phyloP scores from a whole-genome alignment of 805 yeast species.

The Phaffomyces thermotolerans region DNA sequence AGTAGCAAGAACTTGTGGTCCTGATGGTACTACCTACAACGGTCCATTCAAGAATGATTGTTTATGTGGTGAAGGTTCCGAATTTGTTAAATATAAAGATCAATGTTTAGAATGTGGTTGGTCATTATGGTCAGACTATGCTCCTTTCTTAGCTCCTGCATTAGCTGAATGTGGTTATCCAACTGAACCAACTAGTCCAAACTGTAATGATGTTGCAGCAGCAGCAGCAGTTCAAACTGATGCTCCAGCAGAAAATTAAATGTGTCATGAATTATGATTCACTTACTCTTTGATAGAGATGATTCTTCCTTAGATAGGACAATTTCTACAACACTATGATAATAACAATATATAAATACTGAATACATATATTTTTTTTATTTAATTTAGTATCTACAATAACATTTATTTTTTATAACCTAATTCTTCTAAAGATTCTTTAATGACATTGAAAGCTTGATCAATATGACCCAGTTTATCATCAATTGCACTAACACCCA shows the following conservation, averaged over 20 bases:
- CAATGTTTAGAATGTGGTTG: conserved; percentile 9
- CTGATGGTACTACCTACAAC: not conserved
- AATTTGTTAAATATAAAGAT: not conserved
- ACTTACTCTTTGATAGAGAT: no score
- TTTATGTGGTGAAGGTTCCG: conserved; percentile 5
- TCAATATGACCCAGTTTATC: conserved; percentile 48
- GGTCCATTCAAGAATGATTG: conserved; percentile 7
- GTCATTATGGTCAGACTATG: conserved; percentile 7
- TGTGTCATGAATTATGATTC: no score
- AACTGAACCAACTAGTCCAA: conserved; percentile 7
- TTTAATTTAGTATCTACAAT: no score
- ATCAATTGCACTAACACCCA: conserved; percentile 77
- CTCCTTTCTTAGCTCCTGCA: conserved; percentile 1
- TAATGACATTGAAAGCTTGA: conserved; percentile 39
- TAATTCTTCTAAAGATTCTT: conserved; percentile 33
- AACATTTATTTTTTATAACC: conserved; percentile 26
- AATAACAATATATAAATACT: no score
- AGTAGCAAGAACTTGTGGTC: not conserved
- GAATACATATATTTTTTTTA: no score
- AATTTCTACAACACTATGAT: no score
- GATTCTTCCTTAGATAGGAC: no score
- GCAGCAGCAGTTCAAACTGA: not conserved
- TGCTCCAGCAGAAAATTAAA: not conserved
- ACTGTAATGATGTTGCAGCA: not conserved
- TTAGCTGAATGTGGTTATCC: conserved; percentile 5